A percentile compares a stretch with the other conserved stretches of the same genome.
Conservation (phyloP, 2,329 filamentous ascomycete species). For the Phyllosticta capitalensis region DNA sequence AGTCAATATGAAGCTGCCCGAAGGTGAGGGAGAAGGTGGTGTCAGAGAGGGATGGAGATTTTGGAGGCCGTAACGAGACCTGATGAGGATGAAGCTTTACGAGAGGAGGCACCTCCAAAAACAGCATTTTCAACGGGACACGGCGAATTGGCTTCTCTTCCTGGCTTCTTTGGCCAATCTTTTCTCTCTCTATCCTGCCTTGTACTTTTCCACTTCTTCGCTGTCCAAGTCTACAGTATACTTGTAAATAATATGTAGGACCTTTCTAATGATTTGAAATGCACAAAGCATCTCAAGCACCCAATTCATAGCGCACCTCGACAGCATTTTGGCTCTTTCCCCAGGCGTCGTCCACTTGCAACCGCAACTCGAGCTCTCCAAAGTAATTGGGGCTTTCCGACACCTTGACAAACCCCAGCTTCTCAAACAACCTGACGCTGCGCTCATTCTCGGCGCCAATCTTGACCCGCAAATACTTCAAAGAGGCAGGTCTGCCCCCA, state of each 20-base stretch:
- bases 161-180: neutral
- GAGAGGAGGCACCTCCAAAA: neutral
- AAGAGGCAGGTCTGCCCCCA: slow-evolving; percentile 17
- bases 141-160: neutral
- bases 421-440: slow-evolving; percentile 53
- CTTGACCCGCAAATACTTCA: slow-evolving; percentile 49
- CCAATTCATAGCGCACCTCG: neutral
- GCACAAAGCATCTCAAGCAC: neutral
- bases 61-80: slow-evolving; percentile 24
- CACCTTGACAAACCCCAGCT: slow-evolving; percentile 46
- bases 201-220: neutral
- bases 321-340: neutral
- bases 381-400: slow-evolving; percentile 51
- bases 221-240: neutral
- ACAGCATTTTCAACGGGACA: neutral
- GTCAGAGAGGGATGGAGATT: slow-evolving; percentile 33
- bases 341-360: neutral
- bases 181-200: neutral
- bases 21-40: slow-evolving; percentile 14
- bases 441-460: slow-evolving; percentile 48
- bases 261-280: neutral
- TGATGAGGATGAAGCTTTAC: neutral
- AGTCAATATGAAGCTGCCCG: slow-evolving; percentile 34
- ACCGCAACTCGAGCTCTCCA: slow-evolving; percentile 54
- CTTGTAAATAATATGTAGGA: neutral